Evolutionary conservation across 257 asterid genomes (phyloP), one percentile per base, ranked within the genome.

Genomic region (Forsythia suspensa): DNA sequence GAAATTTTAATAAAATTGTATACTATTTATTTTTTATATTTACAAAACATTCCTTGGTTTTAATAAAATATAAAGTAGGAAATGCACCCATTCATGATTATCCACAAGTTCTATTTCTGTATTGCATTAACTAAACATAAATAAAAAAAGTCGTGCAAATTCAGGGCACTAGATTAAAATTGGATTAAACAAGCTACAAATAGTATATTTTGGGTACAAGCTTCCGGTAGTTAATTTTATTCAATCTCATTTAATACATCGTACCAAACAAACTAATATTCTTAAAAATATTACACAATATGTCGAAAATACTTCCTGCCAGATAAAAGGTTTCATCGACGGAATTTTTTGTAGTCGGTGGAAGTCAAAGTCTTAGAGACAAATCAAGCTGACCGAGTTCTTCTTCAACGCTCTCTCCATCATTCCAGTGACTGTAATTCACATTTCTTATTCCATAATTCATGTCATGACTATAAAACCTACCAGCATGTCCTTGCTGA

Each of bases 331-430:
- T 9, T 55, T n/a, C 65, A 7, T 63, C 38, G 36, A 8, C 5
- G 6, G 21, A 63, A 63, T 29, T 8, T 63, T 61, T 8, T 15
- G 5, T 9, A 8, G 37, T 21, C 38, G 16, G 8, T 4, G 70
- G 24, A 69, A 61, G 74, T 91, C 85, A 92, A 69, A 92, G 92
- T 88, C 91, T 87, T n/a, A 92, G 80, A 18, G 97, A 90, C 84
- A 90, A 85, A 77, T 92, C 97, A 65, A 92, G 87, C 57, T 89
- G 97, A 75, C 89, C 74, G 34, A 77, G 72, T 67, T 90, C 94
- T 43, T 90, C 90, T 16, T 88, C 40, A 29, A 74, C 88, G 73
- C 4, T 52, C 40, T 82, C 86, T 73, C 78, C 78, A 29, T 59
- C 16, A 12, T 68, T 66, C 70, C 70, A 29, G 81, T 85, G 76